Base-by-base conservation (phyloP, 768 basidiomycete genomes). In the Clitopilus hobsonii region DNA sequence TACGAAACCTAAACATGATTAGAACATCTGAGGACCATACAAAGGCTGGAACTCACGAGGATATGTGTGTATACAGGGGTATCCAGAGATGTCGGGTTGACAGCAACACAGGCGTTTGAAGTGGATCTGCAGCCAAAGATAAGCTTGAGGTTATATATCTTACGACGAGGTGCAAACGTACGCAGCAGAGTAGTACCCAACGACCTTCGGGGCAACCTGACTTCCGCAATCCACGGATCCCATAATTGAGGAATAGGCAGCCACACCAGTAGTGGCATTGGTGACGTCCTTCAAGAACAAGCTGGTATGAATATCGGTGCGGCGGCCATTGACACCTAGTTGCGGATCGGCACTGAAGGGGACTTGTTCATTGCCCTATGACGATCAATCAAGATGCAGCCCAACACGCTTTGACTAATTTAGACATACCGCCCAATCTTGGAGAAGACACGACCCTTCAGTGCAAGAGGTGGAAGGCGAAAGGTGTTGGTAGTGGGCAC, bases 171-270 rank as follows among this genome's bases (percentile, higher is more conserved):
- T n/a, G 25, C 30, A n/a, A 20, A 51, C 54, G 24, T 26, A 55
- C 54, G 49, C 18, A 26, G 48, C 57, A 25, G 54, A 23, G 38
- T 54, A 58, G 41, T 58, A 58, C 8, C 57, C 57, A 18, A 58
- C 54, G 16, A 55, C 50, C 26, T 50, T 54, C 5, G 57, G 57
- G 11, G 32, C 29, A 11, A 54, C 53, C n/a, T 55, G 38, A 8
- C 53, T 53, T 11, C n/a, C 13, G 41, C 57, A 58, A 25, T 38
- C 48, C 16, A 28, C 36, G 20, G 26, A 20, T 30, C 57, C 57
- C n/a, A 20, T 47, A 25, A 58, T 58, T 7, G 57, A 50, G 1
- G 53, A 54, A 41, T 50, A 58, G 5, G 27, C 24, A 4, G 30
- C 49, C 22, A 51, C 30, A 1, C 22, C 38, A 14, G 14, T 38